phyloP scores from a whole-genome alignment of 306 rosid genomes.

The Vigna reflexopilosa region DNA sequence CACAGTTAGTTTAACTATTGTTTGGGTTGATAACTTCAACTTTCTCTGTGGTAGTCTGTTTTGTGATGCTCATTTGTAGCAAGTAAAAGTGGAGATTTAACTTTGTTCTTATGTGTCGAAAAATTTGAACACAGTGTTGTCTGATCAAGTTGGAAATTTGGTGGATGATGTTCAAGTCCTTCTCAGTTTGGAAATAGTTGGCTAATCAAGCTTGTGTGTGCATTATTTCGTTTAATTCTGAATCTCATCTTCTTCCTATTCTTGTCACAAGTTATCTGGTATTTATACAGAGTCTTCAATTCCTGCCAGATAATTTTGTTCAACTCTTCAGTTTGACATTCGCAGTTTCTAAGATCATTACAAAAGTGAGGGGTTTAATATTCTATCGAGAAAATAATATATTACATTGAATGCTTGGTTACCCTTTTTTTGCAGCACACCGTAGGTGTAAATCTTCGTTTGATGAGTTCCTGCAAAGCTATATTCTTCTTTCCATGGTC shows the following conservation, averaged over 20 bases:
- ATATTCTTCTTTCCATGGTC: conserved; percentile 30
- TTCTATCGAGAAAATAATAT: conserved; percentile 14
- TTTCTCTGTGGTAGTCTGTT: conserved; percentile 25
- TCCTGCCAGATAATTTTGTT: conserved; percentile 36
- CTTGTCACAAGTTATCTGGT: conserved; percentile 32
- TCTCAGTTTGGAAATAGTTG: conserved; percentile 1
- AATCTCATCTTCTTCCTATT: conserved; percentile 20
- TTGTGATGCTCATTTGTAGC: conserved; percentile 21
- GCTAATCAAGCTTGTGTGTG: conserved; percentile 21
- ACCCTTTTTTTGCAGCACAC: background rate
- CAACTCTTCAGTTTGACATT: conserved; percentile 14
- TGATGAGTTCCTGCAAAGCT: conserved; percentile 17
- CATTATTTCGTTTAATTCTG: conserved; percentile 25
- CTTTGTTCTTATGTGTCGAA: conserved; percentile 24
- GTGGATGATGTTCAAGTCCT: conserved; percentile 30
- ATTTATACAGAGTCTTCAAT: background rate
- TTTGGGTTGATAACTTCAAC: background rate
- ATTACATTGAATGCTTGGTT: background rate
- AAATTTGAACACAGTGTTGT: conserved; percentile 25
- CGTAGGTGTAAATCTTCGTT: conserved; percentile 12
- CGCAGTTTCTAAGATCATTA: conserved; percentile 20
- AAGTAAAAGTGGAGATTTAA: conserved; percentile 4
- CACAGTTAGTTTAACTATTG: conserved; percentile 2
- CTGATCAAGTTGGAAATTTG: conserved; percentile 9
- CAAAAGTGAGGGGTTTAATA: background rate